Evolutionary conservation across 345 rosid genomes (phyloP).

Genomic region (Gossypium arboreum): DNA sequence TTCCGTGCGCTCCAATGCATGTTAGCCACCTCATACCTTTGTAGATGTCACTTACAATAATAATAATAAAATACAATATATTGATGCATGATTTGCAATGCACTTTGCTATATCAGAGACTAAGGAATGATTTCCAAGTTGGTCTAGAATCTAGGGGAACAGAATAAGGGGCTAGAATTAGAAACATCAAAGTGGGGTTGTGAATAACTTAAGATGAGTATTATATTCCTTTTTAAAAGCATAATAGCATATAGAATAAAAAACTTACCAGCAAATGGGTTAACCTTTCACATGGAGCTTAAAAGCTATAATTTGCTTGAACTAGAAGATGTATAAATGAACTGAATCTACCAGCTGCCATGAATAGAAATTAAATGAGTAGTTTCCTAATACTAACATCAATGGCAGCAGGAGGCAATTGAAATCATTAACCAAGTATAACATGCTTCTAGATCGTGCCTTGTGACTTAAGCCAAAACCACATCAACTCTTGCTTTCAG

Average conservation of each 20-base stretch:
- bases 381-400: background rate
- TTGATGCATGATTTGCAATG: background rate
- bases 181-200: too few species aligned
- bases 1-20: conserved; percentile 5
- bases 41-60: background rate
- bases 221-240: too few species aligned
- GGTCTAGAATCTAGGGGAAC: conserved; percentile 15
- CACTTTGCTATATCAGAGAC: background rate
- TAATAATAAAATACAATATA: background rate
- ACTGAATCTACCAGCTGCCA: background rate
- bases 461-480: too few species aligned
- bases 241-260: too few species aligned
- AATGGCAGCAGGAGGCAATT: background rate
- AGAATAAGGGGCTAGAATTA: background rate
- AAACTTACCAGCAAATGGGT: background rate
- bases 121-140: conserved; percentile 3
- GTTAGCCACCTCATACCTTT: conserved; percentile 13
- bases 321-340: background rate
- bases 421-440: background rate
- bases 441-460: background rate
- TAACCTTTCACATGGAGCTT: background rate
- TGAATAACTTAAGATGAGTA: too few species aligned
- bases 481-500: background rate
- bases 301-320: background rate
- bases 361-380: too few species aligned